Conservation (phyloP, 2,329 filamentous ascomycete genomes). For the Calonectria montana region DNA sequence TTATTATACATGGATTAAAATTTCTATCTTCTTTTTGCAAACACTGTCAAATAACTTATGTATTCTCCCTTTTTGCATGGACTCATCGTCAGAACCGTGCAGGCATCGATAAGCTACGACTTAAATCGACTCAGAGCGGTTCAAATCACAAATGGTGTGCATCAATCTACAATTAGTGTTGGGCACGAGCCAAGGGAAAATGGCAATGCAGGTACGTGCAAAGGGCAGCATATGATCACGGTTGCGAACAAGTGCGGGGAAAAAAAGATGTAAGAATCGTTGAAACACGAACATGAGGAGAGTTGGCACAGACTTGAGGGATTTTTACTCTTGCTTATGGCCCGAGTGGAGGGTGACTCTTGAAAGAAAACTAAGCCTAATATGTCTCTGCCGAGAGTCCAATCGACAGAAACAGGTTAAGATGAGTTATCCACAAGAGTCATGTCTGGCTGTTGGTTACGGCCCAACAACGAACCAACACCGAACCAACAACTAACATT, state of each 20-base stretch:
- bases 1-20: background rate
- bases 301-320: background rate
- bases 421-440: constrained; percentile 9
- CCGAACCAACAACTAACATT: background rate
- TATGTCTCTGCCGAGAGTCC: constrained; percentile 2
- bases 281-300: constrained; percentile 1
- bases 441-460: constrained; percentile 1
- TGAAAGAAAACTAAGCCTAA: constrained; percentile 4
- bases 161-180: background rate
- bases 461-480: constrained; percentile 4
- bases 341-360: constrained; percentile 3
- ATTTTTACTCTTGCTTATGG: constrained; percentile 6
- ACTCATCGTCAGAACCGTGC: background rate
- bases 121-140: background rate
- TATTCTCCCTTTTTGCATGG: background rate
- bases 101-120: background rate
- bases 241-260: constrained; percentile 2
- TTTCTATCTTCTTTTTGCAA: background rate
- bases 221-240: constrained; percentile 3
- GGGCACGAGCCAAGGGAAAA: constrained; percentile 2
- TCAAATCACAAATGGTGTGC: background rate
- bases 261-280: background rate
- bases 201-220: constrained; percentile 1
- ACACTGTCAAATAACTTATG: background rate
- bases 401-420: constrained; percentile 6